A percentile compares a stretch with the other conserved stretches of the same genome.
Conservation (phyloP, 108 stramenopile species). For the Skeletonema menzelii region DNA sequence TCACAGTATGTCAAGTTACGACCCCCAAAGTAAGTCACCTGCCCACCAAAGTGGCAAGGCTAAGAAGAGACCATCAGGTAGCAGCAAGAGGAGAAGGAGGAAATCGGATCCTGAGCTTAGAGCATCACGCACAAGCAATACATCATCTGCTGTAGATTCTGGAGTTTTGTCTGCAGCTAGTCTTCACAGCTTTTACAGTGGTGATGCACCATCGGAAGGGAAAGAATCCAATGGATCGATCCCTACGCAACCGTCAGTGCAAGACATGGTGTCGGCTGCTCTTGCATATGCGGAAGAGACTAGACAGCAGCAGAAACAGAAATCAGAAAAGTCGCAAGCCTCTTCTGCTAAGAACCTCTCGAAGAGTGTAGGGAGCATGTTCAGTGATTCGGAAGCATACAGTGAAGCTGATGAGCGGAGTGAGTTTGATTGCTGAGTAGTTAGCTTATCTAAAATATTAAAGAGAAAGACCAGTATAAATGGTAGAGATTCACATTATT, state of each 20-base stretch:
- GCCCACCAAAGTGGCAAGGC: neutral
- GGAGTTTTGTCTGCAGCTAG: neutral
- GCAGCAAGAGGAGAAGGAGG: neutral
- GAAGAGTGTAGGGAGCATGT: neutral
- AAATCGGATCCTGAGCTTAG: neutral
- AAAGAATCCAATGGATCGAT: neutral
- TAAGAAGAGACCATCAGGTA: neutral
- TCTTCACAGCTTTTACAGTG: conserved; percentile 1
- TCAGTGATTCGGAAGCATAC: neutral
- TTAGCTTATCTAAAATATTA: too few relatives aligned
- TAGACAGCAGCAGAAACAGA: neutral
- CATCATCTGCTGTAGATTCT: neutral
- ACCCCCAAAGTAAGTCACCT: neutral
- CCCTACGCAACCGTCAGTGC: neutral
- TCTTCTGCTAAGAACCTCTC: neutral
- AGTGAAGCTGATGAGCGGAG: neutral
- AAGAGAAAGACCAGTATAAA: too few relatives aligned
- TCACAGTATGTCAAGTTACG: conserved; percentile 10
- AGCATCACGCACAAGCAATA: neutral
- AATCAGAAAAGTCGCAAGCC: neutral
- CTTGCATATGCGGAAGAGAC: neutral
- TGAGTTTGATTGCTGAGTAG: neutral
- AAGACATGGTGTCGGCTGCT: neutral
- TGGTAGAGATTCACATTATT: too few relatives aligned
- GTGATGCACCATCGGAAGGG: neutral